Conservation (phyloP, 2,329 filamentous ascomycete species). For the Fusarium sp. region DNA sequence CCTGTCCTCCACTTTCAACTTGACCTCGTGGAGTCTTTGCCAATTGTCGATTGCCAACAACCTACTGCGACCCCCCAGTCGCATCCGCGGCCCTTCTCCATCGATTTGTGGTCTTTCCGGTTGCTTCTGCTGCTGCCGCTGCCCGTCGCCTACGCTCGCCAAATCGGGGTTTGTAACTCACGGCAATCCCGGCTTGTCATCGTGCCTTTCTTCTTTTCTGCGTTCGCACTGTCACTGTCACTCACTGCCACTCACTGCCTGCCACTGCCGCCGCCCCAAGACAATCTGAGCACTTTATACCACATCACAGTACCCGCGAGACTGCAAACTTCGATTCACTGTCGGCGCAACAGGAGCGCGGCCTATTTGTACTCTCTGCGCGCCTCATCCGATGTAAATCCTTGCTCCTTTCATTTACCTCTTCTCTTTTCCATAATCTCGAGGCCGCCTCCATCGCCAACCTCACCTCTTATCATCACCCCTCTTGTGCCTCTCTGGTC, state of each 20-base stretch:
- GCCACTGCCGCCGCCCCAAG: slow-evolving; percentile 1
- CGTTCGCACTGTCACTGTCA: slow-evolving; percentile 25
- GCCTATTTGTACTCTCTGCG: slow-evolving; percentile 24
- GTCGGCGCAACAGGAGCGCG: slow-evolving; percentile 32
- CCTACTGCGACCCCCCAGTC: slow-evolving; percentile 7
- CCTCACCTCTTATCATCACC: not conserved
- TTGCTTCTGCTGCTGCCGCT: not conserved
- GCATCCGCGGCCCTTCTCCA: slow-evolving; percentile 2
- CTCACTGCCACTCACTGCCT: slow-evolving; percentile 25
- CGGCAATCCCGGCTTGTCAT: slow-evolving; percentile 11
- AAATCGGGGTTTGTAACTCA: slow-evolving; percentile 21
- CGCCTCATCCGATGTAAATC: not conserved
- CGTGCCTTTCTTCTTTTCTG: slow-evolving; percentile 4
- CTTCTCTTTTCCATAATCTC: not conserved
- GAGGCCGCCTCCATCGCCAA: not conserved
- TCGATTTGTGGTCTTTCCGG: slow-evolving; percentile 12
- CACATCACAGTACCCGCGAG: slow-evolving; percentile 27
- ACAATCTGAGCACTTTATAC: slow-evolving; percentile 30
- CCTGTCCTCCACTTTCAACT: slow-evolving; percentile 6
- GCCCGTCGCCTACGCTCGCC: slow-evolving; percentile 18
- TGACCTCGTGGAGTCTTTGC: slow-evolving; percentile 3
- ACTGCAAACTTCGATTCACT: slow-evolving; percentile 31
- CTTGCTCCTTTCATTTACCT: not conserved
- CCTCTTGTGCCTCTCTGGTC: not conserved
- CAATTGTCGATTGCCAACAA: slow-evolving; percentile 25